A percentile compares a stretch with the other conserved stretches of the same genome.
These are phyloP conservation scores for Sporisorium exsertum DNA, from an alignment of 1,284 basidiomycete genomes.

Conservation along the genomic window DNA sequence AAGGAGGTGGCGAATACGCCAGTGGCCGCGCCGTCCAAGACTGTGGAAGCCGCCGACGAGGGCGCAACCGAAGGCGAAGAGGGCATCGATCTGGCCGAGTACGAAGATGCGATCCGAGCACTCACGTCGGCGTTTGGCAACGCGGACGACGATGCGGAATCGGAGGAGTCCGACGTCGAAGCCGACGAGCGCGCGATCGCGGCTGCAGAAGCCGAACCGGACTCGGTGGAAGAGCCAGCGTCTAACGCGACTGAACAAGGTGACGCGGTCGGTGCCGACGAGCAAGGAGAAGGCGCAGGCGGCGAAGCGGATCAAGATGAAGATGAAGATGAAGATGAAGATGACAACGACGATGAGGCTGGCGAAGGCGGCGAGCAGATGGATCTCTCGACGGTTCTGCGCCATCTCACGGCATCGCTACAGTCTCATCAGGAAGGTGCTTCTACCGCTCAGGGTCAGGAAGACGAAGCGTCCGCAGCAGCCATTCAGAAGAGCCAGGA, in stretches of 20 bases:
- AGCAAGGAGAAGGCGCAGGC: constrained; percentile 10
- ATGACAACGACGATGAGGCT: constrained; percentile 21
- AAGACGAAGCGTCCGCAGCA: not conserved
- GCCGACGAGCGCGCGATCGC: constrained; percentile 61
- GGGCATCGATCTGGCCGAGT: constrained; percentile 60
- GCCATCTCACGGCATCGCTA: constrained; percentile 58
- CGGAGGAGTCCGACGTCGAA: constrained; percentile 49
- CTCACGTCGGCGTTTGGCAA: constrained; percentile 54
- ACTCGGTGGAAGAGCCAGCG: constrained; percentile 23
- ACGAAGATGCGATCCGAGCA: constrained; percentile 59
- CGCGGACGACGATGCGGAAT: constrained; percentile 41
- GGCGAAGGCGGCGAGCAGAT: constrained; percentile 37
- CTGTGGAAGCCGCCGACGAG: constrained; percentile 5
- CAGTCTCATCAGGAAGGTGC: constrained; percentile 37
- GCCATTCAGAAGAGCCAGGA: not conserved
- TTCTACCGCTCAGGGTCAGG: constrained; percentile 12
- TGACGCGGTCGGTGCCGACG: not conserved
- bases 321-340: constrained; percentile 17
- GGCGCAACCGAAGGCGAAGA: constrained; percentile 19
- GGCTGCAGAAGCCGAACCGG: constrained; percentile 56
- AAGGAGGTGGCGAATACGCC: constrained; percentile 4
- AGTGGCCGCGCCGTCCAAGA: constrained; percentile 9
- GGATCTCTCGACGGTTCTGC: constrained; percentile 50
- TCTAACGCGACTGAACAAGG: not conserved
- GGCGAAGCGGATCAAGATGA: constrained; percentile 19